A percentile compares a stretch with the other conserved stretches of the same genome.
These are phyloP conservation scores for Fistulinella cinereoalba DNA, from an alignment of 1,284 basidiomycete species.

Conservation along the genomic window DNA sequence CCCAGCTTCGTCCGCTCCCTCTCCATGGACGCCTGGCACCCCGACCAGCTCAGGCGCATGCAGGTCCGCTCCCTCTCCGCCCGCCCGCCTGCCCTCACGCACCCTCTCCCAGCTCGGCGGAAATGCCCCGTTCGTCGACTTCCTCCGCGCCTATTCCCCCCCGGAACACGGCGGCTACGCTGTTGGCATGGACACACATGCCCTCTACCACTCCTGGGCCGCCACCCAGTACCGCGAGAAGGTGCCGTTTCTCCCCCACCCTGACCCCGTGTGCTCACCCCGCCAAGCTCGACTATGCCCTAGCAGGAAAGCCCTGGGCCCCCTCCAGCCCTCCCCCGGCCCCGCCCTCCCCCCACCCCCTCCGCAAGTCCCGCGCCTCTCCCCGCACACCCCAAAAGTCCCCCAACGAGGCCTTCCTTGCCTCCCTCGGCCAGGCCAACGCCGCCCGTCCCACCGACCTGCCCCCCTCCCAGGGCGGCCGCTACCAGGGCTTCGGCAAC, in stretches of 20 bases:
- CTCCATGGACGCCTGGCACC: slow-evolving; percentile 96
- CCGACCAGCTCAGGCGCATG: slow-evolving; percentile 88
- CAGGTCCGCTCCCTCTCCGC: slow-evolving; percentile 49
- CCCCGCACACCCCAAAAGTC: slow-evolving; percentile 50
- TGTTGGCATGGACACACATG: slow-evolving; percentile 64
- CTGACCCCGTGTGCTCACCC: slow-evolving; percentile 5
- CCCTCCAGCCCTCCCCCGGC: slow-evolving; percentile 61
- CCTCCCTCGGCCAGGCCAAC: slow-evolving; percentile 68
- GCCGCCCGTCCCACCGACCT: slow-evolving; percentile 67
- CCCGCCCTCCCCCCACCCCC: slow-evolving; percentile 57
- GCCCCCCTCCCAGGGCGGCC: slow-evolving; percentile 82
- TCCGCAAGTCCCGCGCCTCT: slow-evolving; percentile 73
- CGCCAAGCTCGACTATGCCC: slow-evolving; percentile 61
- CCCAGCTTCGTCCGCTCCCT: slow-evolving; percentile 85
- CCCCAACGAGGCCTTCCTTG: slow-evolving; percentile 76
- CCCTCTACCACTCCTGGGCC: slow-evolving; percentile 91
- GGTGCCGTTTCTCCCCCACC: slow-evolving; percentile 39
- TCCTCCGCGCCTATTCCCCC: slow-evolving; percentile 73
- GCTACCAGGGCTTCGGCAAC: slow-evolving; percentile 81
- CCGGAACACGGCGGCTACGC: slow-evolving; percentile 73
- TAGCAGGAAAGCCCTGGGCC: slow-evolving; percentile 71
- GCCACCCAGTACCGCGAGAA: slow-evolving; percentile 91
- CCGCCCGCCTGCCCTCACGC: slow-evolving; percentile 12
- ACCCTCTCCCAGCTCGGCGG: slow-evolving; percentile 66
- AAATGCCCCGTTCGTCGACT: slow-evolving; percentile 76